Evolutionary conservation across 2,329 filamentous ascomycete genomes (phyloP), one percentile per base, ranked within the genome.

Genomic region (Ascochyta fabae): DNA sequence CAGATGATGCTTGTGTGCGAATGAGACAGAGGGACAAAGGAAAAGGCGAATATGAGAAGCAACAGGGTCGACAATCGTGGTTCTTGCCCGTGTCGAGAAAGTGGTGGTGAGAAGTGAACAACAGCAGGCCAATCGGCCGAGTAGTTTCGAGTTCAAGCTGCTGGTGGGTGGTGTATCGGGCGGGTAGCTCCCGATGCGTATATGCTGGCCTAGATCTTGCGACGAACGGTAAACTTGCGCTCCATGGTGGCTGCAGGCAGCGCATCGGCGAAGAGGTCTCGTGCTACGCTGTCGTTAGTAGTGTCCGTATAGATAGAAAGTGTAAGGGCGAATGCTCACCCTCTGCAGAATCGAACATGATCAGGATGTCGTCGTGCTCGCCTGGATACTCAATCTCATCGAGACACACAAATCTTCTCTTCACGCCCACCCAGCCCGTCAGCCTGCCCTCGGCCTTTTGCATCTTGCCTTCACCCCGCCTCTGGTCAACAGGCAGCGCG

Each of bases 331-430:
- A 27, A 7, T 39, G 82, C 88, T 80, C 77, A 92, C 90, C 89
- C 68, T 83, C 80, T 72, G 91, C 89, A 41, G 83, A 88, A 61
- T 96, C 92, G 80, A 97, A 97, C 58, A 88, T 77, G 68, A 97
- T 88, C 10, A 88, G 85, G 64, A 97, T 91, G 78, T 97, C 93
- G 74, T 96, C 93, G 76, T 96, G 92, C 78, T 96, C 93, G 46
- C 91, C 91, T 1, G 92, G 91, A 74, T 96, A 90, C 67, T 96
- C 92, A 16, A 92, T 88, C 74, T 92, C 85, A 75, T 96, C 93
- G 55, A 96, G 77, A 72, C 91, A 95, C 35, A 96, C 83, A 78
- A 94, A 96, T 24, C 86, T 84, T 71, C 87, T 85, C 58, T 88
- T 86, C 42, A 85, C 81, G 76, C 58, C 80, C 76, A 61, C 81